phyloP scores from a whole-genome alignment of 192 early-diverging fungal genomes.

The Coemansia umbellata region DNA sequence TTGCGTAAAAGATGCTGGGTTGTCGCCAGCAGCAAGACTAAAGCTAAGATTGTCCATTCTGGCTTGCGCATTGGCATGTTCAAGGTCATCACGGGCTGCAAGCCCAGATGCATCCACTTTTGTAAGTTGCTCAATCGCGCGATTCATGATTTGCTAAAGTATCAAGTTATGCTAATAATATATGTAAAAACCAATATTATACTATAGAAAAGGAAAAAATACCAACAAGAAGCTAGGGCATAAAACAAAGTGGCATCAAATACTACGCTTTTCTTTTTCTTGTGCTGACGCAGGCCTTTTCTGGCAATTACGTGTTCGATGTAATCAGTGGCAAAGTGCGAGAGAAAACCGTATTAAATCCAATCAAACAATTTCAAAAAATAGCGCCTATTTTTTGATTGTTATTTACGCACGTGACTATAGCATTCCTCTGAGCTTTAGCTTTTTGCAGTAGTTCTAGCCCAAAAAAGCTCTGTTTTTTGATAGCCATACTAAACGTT shows the following conservation, averaged over 20 bases:
- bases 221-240: background rate
- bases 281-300: background rate
- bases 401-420: no score
- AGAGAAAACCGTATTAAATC: background rate
- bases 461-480: no score
- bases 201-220: background rate
- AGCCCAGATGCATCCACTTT: background rate
- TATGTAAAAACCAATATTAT: background rate
- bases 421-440: no score
- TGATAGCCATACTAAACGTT: no score
- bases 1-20: constrained; percentile 87
- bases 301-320: background rate
- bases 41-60: constrained; percentile 14
- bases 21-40: constrained; percentile 25
- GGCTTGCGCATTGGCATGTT: background rate
- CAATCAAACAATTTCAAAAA: background rate
- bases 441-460: no score
- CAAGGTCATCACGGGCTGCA: background rate
- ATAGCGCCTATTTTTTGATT: no score
- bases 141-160: constrained; percentile 33
- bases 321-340: background rate
- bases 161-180: no score
- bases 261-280: background rate
- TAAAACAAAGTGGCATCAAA: background rate
- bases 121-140: constrained; percentile 32